A percentile compares a stretch with the other conserved stretches of the same genome.
Conservation (phyloP, 2,329 filamentous ascomycete species). For the Xylariales sp. region DNA sequence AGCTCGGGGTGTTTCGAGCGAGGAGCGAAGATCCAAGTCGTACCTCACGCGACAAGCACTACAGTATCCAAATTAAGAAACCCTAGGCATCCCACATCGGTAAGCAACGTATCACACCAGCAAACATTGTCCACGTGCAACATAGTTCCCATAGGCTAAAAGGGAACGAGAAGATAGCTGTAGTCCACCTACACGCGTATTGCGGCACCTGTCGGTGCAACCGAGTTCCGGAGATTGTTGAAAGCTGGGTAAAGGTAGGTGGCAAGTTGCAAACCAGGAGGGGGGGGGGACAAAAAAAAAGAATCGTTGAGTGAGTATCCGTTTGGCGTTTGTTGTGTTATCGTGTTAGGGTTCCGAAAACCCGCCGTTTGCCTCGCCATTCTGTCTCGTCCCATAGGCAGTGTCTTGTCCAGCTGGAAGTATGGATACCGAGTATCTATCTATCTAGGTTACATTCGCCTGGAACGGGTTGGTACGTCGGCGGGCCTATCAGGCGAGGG, state of each 20-base stretch:
- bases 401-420: not conserved
- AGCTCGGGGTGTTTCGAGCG: conserved; percentile 1
- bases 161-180: not conserved
- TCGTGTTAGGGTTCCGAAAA: conserved; percentile 15
- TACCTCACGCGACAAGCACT: not conserved
- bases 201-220: conserved; percentile 18
- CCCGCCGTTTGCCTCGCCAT: conserved; percentile 6
- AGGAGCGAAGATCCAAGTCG: not conserved
- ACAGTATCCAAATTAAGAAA: conserved; percentile 16
- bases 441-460: conserved; percentile 15
- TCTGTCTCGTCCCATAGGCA: not conserved
- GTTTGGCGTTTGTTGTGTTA: not conserved
- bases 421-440: conserved; percentile 1
- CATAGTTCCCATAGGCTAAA: conserved; percentile 14
- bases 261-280: conserved; percentile 1
- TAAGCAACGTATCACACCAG: conserved; percentile 20
- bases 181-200: conserved; percentile 18
- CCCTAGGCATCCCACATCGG: conserved; percentile 5
- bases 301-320: not conserved
- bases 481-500: conserved; percentile 16
- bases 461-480: conserved; percentile 13
- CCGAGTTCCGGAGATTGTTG: conserved; percentile 13
- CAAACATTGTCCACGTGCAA: conserved; percentile 27
- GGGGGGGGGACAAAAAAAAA: not conserved
- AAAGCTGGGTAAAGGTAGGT: conserved; percentile 8